Evolutionary conservation across 2,329 filamentous ascomycete genomes (phyloP).

Genomic region (Zymoseptoria ardabiliae): DNA sequence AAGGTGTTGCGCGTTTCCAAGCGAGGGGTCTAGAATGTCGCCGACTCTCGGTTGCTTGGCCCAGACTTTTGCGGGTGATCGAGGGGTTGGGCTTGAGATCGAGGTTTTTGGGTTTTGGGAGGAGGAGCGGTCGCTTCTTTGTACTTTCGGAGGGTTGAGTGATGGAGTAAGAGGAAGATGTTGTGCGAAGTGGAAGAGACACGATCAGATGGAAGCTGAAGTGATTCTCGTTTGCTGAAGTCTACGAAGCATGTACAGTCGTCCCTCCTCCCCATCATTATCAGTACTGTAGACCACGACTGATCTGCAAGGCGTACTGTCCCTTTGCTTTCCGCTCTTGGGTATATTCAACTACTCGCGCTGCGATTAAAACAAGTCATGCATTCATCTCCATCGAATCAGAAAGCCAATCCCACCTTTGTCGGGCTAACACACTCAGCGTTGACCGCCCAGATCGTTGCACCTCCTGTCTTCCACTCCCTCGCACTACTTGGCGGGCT

Average conservation of each 20-base stretch:
- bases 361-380: background rate
- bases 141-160: background rate
- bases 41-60: too few species aligned
- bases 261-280: background rate
- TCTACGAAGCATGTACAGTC: background rate
- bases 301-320: background rate
- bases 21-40: background rate
- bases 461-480: conserved; percentile 2
- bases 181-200: background rate
- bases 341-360: background rate
- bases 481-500: conserved; percentile 9
- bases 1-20: background rate
- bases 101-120: background rate
- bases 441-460: conserved; percentile 1
- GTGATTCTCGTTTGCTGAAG: background rate
- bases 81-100: background rate
- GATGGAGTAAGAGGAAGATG: background rate
- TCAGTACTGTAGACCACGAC: background rate
- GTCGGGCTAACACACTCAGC: conserved; percentile 3
- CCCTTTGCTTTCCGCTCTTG: background rate
- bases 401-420: conserved; percentile 16
- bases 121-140: background rate
- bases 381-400: background rate
- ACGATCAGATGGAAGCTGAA: background rate
- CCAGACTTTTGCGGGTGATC: background rate